phyloP scores from a whole-genome alignment of 495 filamentous ascomycete genomes.

The Penicillium flavigenum region DNA sequence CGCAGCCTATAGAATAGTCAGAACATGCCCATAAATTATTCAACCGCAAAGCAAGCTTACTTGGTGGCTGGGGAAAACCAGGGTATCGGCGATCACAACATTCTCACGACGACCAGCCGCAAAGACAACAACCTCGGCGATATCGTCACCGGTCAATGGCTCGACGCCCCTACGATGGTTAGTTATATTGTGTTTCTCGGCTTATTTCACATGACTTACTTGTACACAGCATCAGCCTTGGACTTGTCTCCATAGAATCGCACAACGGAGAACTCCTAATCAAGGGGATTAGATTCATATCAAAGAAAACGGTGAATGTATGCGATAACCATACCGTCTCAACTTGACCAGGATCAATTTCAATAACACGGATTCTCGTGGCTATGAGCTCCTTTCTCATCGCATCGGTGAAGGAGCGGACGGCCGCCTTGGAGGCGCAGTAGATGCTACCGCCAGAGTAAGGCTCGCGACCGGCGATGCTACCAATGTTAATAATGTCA shows the following conservation, averaged over 20 bases:
- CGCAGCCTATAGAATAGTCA: slow-evolving; percentile 17
- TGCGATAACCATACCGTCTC: slow-evolving; percentile 64
- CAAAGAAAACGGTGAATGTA: not conserved
- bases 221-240: slow-evolving; percentile 95
- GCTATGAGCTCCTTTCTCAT: slow-evolving; percentile 86
- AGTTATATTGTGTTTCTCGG: slow-evolving; percentile 8
- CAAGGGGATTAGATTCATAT: not conserved
- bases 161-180: slow-evolving; percentile 65
- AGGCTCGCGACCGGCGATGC: slow-evolving; percentile 86
- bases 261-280: slow-evolving; percentile 87
- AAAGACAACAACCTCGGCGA: slow-evolving; percentile 93
- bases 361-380: slow-evolving; percentile 83
- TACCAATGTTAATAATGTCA: slow-evolving; percentile 97
- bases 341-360: slow-evolving; percentile 94
- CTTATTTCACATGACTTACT: slow-evolving; percentile 53
- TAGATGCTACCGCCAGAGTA: slow-evolving; percentile 93
- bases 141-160: slow-evolving; percentile 91
- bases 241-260: slow-evolving; percentile 88
- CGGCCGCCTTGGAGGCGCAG: slow-evolving; percentile 93
- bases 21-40: not conserved
- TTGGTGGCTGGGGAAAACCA: slow-evolving; percentile 92
- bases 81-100: slow-evolving; percentile 88
- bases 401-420: slow-evolving; percentile 84
- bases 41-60: slow-evolving; percentile 42
- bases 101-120: slow-evolving; percentile 86